A percentile compares a stretch with the other conserved stretches of the same genome.
Conservation (phyloP, 23 red algal species). For the Gracilaria domingensis region DNA sequence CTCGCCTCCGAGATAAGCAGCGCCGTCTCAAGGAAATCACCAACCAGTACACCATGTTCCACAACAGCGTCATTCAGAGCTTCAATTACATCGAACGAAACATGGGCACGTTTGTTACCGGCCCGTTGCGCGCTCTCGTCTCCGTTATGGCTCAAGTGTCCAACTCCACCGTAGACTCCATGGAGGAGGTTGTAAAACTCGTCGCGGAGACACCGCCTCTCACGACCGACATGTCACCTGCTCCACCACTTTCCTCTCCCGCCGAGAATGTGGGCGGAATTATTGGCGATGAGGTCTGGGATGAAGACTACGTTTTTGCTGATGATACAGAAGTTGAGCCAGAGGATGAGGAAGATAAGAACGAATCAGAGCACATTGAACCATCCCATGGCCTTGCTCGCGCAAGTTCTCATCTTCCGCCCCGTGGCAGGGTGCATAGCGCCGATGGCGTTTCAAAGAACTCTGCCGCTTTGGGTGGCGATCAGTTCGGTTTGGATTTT, state of each 20-base stretch:
- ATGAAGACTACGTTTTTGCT: conserved; percentile 60
- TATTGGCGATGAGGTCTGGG: conserved; percentile 73
- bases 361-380: conserved; percentile 25
- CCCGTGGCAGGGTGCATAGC: conserved; percentile 41
- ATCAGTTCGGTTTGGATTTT: conserved; percentile 35
- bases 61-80: conserved; percentile 70
- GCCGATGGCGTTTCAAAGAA: conserved; percentile 42
- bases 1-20: conserved; percentile 77
- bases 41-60: conserved; percentile 69
- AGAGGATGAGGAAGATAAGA: conserved; percentile 44
- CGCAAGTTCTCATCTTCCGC: conserved; percentile 14
- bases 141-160: conserved; percentile 58
- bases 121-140: conserved; percentile 61
- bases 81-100: conserved; percentile 78
- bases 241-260: conserved; percentile 26
- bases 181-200: conserved; percentile 65
- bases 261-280: conserved; percentile 45
- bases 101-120: conserved; percentile 67
- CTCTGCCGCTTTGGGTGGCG: conserved; percentile 17
- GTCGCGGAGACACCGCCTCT: conserved; percentile 51
- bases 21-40: conserved; percentile 70
- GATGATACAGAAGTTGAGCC: conserved; percentile 55
- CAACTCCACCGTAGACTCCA: conserved; percentile 32
- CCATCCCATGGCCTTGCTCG: neutral
- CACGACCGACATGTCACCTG: conserved; percentile 49